A percentile compares a stretch with the other conserved stretches of the same genome.
Conservation (phyloP, 2,329 filamentous ascomycete species). For the Fusarium pilosicola region DNA sequence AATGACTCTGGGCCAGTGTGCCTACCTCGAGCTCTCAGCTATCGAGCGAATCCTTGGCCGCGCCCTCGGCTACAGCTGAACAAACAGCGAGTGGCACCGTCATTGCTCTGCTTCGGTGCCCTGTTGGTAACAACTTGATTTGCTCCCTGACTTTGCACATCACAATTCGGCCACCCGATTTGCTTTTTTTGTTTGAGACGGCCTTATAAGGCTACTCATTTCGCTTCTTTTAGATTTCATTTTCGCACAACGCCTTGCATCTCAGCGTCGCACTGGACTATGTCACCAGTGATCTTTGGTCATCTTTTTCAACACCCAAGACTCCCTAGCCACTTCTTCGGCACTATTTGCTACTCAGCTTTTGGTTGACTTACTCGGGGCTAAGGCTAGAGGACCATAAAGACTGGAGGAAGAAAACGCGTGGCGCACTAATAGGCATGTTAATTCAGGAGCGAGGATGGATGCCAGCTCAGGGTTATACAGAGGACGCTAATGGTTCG, state of each 20-base stretch:
- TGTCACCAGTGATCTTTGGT: neutral
- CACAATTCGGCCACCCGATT: neutral
- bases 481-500: constrained; percentile 5
- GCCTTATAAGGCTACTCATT: neutral
- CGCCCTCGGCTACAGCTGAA: constrained; percentile 44
- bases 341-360: constrained; percentile 7
- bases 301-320: constrained; percentile 4
- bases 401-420: constrained; percentile 20
- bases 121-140: neutral
- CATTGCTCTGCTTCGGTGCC: neutral
- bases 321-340: constrained; percentile 11
- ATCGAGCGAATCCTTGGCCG: constrained; percentile 61
- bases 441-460: constrained; percentile 13
- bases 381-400: constrained; percentile 28
- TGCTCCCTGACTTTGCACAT: neutral
- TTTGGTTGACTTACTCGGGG: constrained; percentile 28
- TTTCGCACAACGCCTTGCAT: neutral
- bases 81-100: neutral
- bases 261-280: neutral
- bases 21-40: constrained; percentile 57
- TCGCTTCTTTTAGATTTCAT: constrained; percentile 9
- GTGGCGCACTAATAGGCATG: constrained; percentile 23
- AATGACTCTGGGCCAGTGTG: constrained; percentile 59
- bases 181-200: neutral
- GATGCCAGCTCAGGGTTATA: constrained; percentile 11